phyloP scores from a whole-genome alignment of 2,329 filamentous ascomycete species.

The Cladosporium velox region DNA sequence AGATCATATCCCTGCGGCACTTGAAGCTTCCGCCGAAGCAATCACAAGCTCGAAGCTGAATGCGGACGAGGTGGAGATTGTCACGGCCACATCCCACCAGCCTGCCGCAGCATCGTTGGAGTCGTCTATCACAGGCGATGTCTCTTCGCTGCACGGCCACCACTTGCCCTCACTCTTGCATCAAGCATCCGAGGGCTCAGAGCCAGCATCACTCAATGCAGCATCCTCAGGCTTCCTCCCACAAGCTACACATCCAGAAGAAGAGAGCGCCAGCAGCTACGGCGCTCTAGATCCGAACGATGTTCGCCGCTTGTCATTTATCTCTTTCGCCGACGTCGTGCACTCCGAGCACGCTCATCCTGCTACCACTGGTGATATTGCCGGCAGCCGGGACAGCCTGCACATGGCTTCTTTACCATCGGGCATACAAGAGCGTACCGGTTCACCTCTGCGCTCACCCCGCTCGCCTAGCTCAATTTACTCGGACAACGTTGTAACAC shows the following conservation, averaged over 20 bases:
- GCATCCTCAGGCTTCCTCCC: conserved; percentile 83
- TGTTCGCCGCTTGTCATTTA: conserved; percentile 84
- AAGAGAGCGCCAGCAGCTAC: conserved; percentile 73
- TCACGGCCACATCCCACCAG: conserved; percentile 83
- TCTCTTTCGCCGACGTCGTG: conserved; percentile 94
- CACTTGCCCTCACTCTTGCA: conserved; percentile 17
- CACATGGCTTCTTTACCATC: conserved; percentile 45
- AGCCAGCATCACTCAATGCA: conserved; percentile 68
- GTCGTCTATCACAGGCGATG: conserved; percentile 33
- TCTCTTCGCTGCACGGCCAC: conserved; percentile 28
- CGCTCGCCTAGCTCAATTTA: conserved; percentile 37
- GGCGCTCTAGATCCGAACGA: conserved; percentile 76
- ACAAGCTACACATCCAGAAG: conserved; percentile 36
- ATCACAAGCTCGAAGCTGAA: conserved; percentile 85
- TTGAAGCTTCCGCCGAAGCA: conserved; percentile 87
- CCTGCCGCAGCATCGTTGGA: conserved; percentile 64
- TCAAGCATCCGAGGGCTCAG: conserved; percentile 27
- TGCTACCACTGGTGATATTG: conserved; percentile 23
- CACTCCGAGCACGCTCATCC: conserved; percentile 68
- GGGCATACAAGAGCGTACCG: conserved; percentile 62
- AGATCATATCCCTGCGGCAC: conserved; percentile 86
- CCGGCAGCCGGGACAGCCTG: conserved; percentile 66
- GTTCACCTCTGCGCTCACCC: conserved; percentile 78
- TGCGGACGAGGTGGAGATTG: conserved; percentile 88
- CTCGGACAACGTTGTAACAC: conserved; percentile 16